Evolutionary conservation across 73 alveolate genomes (phyloP).

Genomic region (Urostyla sp.): DNA sequence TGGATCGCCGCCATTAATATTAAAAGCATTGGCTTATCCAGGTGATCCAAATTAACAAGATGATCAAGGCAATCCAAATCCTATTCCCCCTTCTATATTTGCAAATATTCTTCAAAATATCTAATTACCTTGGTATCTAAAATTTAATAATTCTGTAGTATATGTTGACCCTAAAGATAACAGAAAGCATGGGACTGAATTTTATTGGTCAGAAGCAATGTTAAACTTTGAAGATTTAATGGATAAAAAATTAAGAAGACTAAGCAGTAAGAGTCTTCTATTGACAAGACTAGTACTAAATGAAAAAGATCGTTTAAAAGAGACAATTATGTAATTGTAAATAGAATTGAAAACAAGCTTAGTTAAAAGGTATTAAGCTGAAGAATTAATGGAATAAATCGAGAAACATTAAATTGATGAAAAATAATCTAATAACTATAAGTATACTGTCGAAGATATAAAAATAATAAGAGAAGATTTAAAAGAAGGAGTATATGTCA

Average conservation of each 20-base stretch:
- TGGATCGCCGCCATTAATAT: conserved; percentile 19
- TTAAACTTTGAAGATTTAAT: background rate
- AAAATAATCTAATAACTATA: background rate
- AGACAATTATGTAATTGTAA: background rate
- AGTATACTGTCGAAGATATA: background rate
- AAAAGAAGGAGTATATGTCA: background rate
- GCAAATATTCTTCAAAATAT: background rate
- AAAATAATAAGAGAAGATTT: background rate
- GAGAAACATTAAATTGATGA: background rate
- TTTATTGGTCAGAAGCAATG: background rate
- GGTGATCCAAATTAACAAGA: conserved; percentile 12
- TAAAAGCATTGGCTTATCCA: background rate
- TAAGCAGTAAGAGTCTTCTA: background rate
- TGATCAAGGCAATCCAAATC: background rate
- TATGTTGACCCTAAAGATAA: background rate
- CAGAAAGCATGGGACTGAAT: background rate
- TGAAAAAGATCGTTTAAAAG: background rate
- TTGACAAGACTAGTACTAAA: background rate
- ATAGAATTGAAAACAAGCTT: background rate
- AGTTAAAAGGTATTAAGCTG: background rate
- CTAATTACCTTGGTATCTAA: conserved; percentile 38
- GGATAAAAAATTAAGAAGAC: background rate
- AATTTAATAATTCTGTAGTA: conserved; percentile 47
- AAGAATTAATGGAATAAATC: background rate
- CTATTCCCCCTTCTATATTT: background rate